Evolutionary conservation across 345 rosid species (phyloP).

Genomic region (Euphorbia peplus): DNA sequence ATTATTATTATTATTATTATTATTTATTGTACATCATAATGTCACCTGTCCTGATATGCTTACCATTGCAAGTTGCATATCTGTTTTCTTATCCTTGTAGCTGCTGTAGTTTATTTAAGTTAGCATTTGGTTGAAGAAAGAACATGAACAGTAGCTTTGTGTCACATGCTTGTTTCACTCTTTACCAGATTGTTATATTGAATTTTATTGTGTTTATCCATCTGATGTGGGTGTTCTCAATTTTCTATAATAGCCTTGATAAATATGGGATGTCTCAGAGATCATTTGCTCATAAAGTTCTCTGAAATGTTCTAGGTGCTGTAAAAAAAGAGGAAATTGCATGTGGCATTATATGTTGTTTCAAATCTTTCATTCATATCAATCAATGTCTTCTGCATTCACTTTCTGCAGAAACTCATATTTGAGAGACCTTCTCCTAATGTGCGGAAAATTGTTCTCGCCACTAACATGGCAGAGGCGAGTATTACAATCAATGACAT

Average conservation of each 20-base stretch:
- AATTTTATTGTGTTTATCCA: neutral
- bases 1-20: too few species aligned
- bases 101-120: neutral
- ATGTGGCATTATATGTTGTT: neutral
- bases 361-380: neutral
- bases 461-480: slow-evolving; percentile 99
- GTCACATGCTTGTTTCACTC: neutral
- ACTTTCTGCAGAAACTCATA: slow-evolving; percentile 68
- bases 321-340: neutral
- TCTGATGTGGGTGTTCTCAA: neutral
- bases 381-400: slow-evolving; percentile 12
- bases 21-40: neutral
- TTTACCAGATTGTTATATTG: neutral
- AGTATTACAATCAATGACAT: slow-evolving; percentile 93
- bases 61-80: neutral
- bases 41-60: neutral
- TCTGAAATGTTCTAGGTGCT: neutral
- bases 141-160: neutral
- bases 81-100: neutral
- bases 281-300: neutral
- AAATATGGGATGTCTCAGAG: neutral
- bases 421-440: slow-evolving; percentile 78
- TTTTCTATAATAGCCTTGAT: neutral
- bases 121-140: neutral
- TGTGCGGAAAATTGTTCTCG: slow-evolving; percentile 84